Percentiles rank a stretch among this genome's conserved stretches.
Evolutionary conservation across 257 asterid genomes (phyloP).

Genomic region (Salvia splendens): DNA sequence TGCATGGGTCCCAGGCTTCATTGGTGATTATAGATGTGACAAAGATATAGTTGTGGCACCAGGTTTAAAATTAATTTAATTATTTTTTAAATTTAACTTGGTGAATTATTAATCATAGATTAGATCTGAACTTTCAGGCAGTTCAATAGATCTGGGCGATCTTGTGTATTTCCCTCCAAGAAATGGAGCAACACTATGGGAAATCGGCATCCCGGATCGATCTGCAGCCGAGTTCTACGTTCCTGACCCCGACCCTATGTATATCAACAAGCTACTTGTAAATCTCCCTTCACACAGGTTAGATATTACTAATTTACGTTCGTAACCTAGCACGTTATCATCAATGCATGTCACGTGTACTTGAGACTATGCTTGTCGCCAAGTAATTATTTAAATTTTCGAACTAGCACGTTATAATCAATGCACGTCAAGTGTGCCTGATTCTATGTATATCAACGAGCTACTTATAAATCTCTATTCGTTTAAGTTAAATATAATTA

Average conservation of each 20-base stretch:
- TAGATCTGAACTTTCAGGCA: constrained; percentile 36
- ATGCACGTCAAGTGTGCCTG: no score
- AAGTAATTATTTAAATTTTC: no score
- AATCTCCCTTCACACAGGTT: constrained; percentile 62
- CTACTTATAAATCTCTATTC: no score
- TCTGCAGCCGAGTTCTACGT: constrained; percentile 68
- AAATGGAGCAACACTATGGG: constrained; percentile 85
- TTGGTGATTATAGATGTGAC: constrained; percentile 65
- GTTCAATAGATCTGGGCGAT: constrained; percentile 46
- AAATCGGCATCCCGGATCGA: constrained; percentile 79
- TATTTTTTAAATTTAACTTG: neutral
- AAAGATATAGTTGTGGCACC: constrained; percentile 22
- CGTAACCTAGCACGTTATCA: neutral
- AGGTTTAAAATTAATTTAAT: constrained; percentile 36
- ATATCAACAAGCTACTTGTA: constrained; percentile 51
- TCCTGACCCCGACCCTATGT: constrained; percentile 74
- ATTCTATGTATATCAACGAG: no score
- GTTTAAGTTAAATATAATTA: no score
- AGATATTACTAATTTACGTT: neutral
- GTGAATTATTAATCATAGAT: no score
- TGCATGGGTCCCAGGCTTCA: constrained; percentile 76
- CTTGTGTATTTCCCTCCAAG: constrained; percentile 55
- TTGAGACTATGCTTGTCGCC: no score
- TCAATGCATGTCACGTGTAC: no score
- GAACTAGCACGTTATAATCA: no score